Base-by-base conservation (phyloP, 2,329 filamentous ascomycete genomes). In the Colletotrichum euphorbiae region DNA sequence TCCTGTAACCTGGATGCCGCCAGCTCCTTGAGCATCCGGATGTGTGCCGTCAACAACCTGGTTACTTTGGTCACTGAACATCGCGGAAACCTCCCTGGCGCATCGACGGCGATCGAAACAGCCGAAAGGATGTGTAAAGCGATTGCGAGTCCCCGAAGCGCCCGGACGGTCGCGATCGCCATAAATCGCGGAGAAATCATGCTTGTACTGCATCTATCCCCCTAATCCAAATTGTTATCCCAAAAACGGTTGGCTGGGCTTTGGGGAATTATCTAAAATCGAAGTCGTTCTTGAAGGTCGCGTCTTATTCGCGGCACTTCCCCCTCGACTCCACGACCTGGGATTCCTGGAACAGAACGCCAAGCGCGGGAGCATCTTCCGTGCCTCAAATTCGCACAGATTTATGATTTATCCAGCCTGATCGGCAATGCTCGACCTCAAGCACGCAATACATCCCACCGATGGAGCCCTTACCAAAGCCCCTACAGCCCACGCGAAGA, bases 1-100 rank as follows among this genome's bases (percentile, higher is more conserved):
- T 13, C 67, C 70, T 17, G 66, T 38, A 13, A 52, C 67, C 4
- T 71, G 62, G 69, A 71, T 70, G 61, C 58, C 56, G 43, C 45
- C 58, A 6, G 62, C 33, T 33, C 45, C 45, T 9, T 57, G n/a
- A 57, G 28, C 43, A 40, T n/a, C 48, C 42, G 31, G 31, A 24
- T 33, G 11, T 24, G 11, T 24, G 17, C 11, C 31, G 33, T 31
- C 17, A 13, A 59, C 15, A 24, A 52, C 21, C 11, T 50, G 46
- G 24, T 33, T 13, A 31, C 28, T 17, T 52, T 28, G 15, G 15
- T 38, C 9, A 12, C 5, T 12, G 36, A 15, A 38, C 13, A 13
- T 13, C 3, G 33, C 33, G 33, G 33, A 38, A 12, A 38, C 13
- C 4, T 28, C 19, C 1, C n/a, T 52, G n/a, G 48, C 24, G 12